Conservation (phyloP, 805 yeast genomes). For the Pichia scutulata region DNA sequence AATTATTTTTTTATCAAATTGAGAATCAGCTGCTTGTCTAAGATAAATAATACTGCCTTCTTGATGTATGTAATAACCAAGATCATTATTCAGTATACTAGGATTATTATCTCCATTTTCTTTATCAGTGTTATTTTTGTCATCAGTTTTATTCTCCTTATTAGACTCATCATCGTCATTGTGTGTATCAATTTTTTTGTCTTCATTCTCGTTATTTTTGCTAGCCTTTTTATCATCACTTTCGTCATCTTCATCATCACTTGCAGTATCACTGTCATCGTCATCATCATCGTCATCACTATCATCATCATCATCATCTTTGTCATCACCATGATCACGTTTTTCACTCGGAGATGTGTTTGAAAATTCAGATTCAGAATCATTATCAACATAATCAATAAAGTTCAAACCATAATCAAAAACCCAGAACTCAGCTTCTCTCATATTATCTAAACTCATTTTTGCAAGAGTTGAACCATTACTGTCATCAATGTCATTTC, state of each 20-base stretch:
- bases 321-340: background rate
- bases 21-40: slow-evolving; percentile 24
- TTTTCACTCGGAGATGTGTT: background rate
- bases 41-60: slow-evolving; percentile 13
- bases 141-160: slow-evolving; percentile 9
- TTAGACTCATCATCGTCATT: background rate
- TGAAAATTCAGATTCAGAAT: background rate
- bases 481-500: background rate
- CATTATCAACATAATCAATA: slow-evolving; percentile 15
- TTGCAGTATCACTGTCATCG: background rate
- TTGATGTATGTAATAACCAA: slow-evolving; percentile 33
- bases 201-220: slow-evolving; percentile 14
- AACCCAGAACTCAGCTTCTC: slow-evolving; percentile 26
- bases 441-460: slow-evolving; percentile 23
- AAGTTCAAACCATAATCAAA: slow-evolving; percentile 20
- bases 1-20: slow-evolving; percentile 26
- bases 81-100: slow-evolving; percentile 27
- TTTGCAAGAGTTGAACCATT: slow-evolving; percentile 4
- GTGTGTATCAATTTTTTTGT: too few relatives aligned
- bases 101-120: slow-evolving; percentile 4
- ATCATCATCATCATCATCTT: background rate
- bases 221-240: slow-evolving; percentile 10
- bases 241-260: background rate
- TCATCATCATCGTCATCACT: background rate
- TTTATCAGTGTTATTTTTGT: slow-evolving; percentile 11